Evolutionary conservation across 345 rosid species (phyloP).

Genomic region (Noccaea bulbosa): DNA sequence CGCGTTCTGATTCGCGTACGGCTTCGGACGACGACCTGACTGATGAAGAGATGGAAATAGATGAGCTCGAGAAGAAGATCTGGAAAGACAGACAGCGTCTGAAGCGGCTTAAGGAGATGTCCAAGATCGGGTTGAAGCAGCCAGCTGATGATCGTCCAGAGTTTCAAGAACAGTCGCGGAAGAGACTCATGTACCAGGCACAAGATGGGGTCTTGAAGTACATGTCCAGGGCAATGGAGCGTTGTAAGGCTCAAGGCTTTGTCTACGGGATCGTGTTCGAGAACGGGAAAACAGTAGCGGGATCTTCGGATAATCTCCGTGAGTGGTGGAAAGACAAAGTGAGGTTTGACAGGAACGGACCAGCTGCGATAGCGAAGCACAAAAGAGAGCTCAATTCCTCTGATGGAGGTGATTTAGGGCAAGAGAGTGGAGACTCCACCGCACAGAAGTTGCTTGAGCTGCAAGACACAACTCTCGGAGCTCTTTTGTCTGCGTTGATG

Average conservation of each 20-base stretch:
- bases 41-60: conserved; percentile 74
- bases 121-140: conserved; percentile 54
- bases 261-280: conserved; percentile 89
- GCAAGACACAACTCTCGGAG: conserved; percentile 96
- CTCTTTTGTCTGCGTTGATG: conserved; percentile 81
- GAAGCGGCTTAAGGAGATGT: conserved; percentile 74
- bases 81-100: conserved; percentile 79
- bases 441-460: conserved; percentile 85
- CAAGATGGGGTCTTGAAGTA: conserved; percentile 87
- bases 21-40: conserved; percentile 56
- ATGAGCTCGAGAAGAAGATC: conserved; percentile 84
- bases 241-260: conserved; percentile 87
- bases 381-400: conserved; percentile 57
- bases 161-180: neutral
- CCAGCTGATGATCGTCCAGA: conserved; percentile 44
- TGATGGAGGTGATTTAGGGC: conserved; percentile 52
- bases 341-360: conserved; percentile 91
- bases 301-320: conserved; percentile 87
- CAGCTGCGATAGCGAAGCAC: conserved; percentile 81
- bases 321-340: conserved; percentile 99
- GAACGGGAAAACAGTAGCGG: conserved; percentile 86
- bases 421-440: conserved; percentile 60
- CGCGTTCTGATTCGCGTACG: conserved; percentile 1
- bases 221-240: conserved; percentile 90
- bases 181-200: conserved; percentile 80